These are phyloP conservation scores for Phanerochaete carnosa DNA, from an alignment of 768 basidiomycete genomes.

Conservation along the genomic window DNA sequence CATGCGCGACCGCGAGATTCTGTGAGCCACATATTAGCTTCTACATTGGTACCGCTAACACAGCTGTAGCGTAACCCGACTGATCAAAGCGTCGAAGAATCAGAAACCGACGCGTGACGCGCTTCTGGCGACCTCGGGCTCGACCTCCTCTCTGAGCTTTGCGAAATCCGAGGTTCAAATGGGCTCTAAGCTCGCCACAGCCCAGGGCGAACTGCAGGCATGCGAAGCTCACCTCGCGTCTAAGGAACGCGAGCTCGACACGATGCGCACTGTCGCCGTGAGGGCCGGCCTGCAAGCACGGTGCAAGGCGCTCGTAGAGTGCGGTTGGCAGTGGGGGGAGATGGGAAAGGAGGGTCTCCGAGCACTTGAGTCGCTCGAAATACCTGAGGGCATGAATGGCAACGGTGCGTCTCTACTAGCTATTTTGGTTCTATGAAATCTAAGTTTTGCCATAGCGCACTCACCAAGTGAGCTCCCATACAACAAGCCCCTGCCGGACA, in stretches of 20 bases:
- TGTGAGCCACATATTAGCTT: conserved; percentile 47
- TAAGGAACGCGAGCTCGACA: conserved; percentile 65
- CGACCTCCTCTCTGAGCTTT: conserved; percentile 44
- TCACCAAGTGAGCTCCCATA: background rate
- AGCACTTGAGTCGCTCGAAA: conserved; percentile 29
- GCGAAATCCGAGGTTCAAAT: conserved; percentile 21
- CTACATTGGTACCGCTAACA: background rate
- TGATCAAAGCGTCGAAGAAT: conserved; percentile 75
- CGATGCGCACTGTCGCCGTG: conserved; percentile 49
- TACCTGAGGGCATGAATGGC: conserved; percentile 15
- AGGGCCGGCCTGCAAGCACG: conserved; percentile 60
- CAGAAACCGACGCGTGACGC: conserved; percentile 38
- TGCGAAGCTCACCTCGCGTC: conserved; percentile 72
- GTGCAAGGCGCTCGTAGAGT: conserved; percentile 63
- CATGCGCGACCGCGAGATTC: conserved; percentile 74
- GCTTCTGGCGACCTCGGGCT: conserved; percentile 27
- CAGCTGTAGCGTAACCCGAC: conserved; percentile 60
- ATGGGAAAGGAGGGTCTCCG: conserved; percentile 63
- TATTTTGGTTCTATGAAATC: background rate
- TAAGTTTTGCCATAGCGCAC: background rate
- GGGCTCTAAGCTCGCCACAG: conserved; percentile 51
- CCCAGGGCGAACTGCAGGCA: conserved; percentile 77
- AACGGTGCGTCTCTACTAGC: conserved; percentile 24
- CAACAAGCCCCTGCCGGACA: conserved; percentile 7
- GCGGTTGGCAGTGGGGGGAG: conserved; percentile 66